These are phyloP conservation scores for Lachnellula occidentalis DNA, from an alignment of 2,329 filamentous ascomycete genomes.

Conservation along the genomic window DNA sequence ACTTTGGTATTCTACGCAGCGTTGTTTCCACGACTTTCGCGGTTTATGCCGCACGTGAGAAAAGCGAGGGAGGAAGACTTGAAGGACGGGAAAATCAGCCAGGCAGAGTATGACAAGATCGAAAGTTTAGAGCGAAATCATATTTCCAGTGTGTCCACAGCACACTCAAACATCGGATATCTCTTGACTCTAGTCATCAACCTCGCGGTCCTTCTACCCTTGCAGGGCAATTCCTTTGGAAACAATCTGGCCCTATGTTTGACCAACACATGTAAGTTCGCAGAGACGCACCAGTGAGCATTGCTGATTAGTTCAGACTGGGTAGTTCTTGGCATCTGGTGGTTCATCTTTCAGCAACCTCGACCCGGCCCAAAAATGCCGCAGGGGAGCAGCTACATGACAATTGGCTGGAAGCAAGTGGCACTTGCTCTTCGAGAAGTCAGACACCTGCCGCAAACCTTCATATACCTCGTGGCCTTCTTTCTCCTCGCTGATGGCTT, in stretches of 20 bases:
- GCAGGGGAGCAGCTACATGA: slow-evolving; percentile 35
- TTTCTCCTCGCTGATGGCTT: slow-evolving; percentile 39
- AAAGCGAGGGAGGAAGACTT: slow-evolving; percentile 38
- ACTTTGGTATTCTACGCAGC: slow-evolving; percentile 39
- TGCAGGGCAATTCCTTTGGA: slow-evolving; percentile 32
- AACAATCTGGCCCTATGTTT: slow-evolving; percentile 37
- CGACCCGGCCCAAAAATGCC: slow-evolving; percentile 36
- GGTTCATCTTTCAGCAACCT: slow-evolving; percentile 39
- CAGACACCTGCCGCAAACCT: slow-evolving; percentile 35
- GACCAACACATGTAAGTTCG: slow-evolving; percentile 36
- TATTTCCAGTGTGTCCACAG: slow-evolving; percentile 38
- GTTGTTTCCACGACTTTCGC: slow-evolving; percentile 35
- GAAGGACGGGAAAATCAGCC: slow-evolving; percentile 33
- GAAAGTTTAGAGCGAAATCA: slow-evolving; percentile 39
- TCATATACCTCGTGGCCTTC: slow-evolving; percentile 37
- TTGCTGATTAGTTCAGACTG: slow-evolving; percentile 30
- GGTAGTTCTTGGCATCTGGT: slow-evolving; percentile 38
- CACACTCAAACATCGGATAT: slow-evolving; percentile 39
- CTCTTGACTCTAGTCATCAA: slow-evolving; percentile 35
- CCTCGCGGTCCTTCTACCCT: slow-evolving; percentile 35
- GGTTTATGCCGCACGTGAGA: slow-evolving; percentile 37
- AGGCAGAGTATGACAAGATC: slow-evolving; percentile 36
- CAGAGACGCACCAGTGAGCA: background rate
- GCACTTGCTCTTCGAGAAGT: slow-evolving; percentile 35
- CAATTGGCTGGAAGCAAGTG: slow-evolving; percentile 38